Conservation (phyloP, 257 asterid genomes). For the Coffea canephora region DNA sequence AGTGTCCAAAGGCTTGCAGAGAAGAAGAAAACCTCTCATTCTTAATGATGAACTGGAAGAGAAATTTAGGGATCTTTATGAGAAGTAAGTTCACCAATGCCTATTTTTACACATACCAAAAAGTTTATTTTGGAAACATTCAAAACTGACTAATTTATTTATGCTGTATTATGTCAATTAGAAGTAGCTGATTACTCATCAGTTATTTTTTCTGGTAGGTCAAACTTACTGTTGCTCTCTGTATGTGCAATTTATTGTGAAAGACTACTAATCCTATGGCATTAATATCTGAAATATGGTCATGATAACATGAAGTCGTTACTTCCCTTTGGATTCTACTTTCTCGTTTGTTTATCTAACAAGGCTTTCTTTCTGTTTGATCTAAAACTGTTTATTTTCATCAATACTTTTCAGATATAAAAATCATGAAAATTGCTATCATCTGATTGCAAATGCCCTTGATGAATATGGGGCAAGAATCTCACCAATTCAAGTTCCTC, state of each 20-base stretch:
- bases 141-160: not conserved
- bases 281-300: not conserved
- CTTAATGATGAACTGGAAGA: slow-evolving; percentile 44
- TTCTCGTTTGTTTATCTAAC: not conserved
- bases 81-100: slow-evolving; percentile 46
- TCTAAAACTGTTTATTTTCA: slow-evolving; percentile 15
- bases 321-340: not conserved
- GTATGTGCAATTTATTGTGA: not conserved
- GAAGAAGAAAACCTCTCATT: slow-evolving; percentile 37
- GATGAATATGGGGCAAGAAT: slow-evolving; percentile 47
- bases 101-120: not conserved
- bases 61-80: slow-evolving; percentile 59
- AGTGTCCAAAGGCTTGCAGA: slow-evolving; percentile 33
- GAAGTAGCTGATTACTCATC: not conserved
- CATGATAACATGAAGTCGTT: not conserved
- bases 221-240: not conserved
- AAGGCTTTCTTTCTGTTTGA: slow-evolving; percentile 22
- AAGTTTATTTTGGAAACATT: not conserved
- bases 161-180: not conserved
- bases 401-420: slow-evolving; percentile 43
- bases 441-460: slow-evolving; percentile 63
- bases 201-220: not conserved
- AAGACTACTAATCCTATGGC: not conserved
- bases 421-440: slow-evolving; percentile 52
- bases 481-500: slow-evolving; percentile 49